Base-by-base conservation (phyloP, 78 protist genomes). In the Dictyostelium intermedium region DNA sequence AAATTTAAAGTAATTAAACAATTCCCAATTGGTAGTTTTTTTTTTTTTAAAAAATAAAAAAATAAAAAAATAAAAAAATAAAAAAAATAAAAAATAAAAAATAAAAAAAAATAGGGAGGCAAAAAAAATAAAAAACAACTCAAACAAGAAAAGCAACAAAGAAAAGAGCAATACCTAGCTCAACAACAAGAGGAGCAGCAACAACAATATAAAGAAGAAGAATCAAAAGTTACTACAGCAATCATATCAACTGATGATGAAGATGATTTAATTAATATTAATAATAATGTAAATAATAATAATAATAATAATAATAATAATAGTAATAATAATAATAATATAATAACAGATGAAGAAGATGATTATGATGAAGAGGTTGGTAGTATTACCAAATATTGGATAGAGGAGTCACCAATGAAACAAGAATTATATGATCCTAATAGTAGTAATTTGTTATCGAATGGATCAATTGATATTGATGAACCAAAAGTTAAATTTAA, bases 401-500 rank as follows among this genome's bases (percentile, higher is more conserved):
- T 82, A 3, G 86, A 82, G 35, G 50, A 47, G 2, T 13, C 39
- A 60, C 70, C 86, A 56, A 56, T 39, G 45, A 50, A 56, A 30
- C 8, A 32, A 35, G 74, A 56, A 23, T 30, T 35, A 56, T 60
- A 27, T 82, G 61, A 82, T 35, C 47, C 20, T 16, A 23, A 9
- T 60, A 13, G 53, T 32, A 39, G 37, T 23, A 23, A 82, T 35
- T 27, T 39, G 23, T 25, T 35, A 43, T 25, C 45, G 3, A 60
- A 34, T 82, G 53, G 32, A 56, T 25, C 35, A 34, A 7, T 16
- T 10, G 63, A 43, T 16, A 18, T 16, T 5, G 39, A 30, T 1
- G 86, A 82, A 25, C 63, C 86, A 18, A 82, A 82, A 82, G 86
- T 82, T 16, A 16, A 47, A 82, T 82, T 82, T 60, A 60, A 60